Base-by-base conservation (phyloP, 2,329 filamentous ascomycete species). In the Fusarium dlaminii region DNA sequence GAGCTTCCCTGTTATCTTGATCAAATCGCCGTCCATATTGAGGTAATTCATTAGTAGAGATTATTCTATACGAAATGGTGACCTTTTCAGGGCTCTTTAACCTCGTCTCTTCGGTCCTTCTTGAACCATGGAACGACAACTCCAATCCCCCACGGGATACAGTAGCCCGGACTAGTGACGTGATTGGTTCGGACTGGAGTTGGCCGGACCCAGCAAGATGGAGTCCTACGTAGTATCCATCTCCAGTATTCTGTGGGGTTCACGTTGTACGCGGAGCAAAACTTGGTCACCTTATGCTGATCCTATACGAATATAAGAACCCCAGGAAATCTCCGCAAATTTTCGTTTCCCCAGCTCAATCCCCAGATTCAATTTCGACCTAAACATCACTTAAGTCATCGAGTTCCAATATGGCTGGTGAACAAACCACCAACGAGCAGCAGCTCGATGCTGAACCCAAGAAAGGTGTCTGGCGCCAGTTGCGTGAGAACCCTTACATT, bases 181-280 rank as follows among this genome's bases (percentile, higher is more conserved):
- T n/a, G n/a, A n/a, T 52, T 52, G 48, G 48, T 1, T 34, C 48
- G 30, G 48, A 52, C n/a, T 52, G 48, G 30, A 52, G 48, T 52
- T 6, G 30, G 30, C 48, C 48, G 48, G 30, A 52, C 48, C 30
- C 48, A 34, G n/a, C 17, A 12, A 24, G n/a, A 52, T 8, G n/a
- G 12, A 34, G 30, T 24, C n/a, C 4, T 20, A 52, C 30, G 48
- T 52, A 36, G 48, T 52, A 27, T 34, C 9, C n/a, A 52, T 15
- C 30, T 52, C 48, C 48, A 52, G n/a, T 24, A 52, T 52, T 52
- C 48, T 52, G 48, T 52, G 48, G 48, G 30, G 48, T 52, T 52
- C n/a, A 24, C 14, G 45, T 48, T 15, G 18, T n/a, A 52, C 17
- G 9, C 12, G n/a, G 30, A 52, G 17, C 30, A 52, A 52, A 52